These are phyloP conservation scores for Aspergillus brunneoviolaceus DNA, from an alignment of 2,329 filamentous ascomycete genomes.

Conservation along the genomic window DNA sequence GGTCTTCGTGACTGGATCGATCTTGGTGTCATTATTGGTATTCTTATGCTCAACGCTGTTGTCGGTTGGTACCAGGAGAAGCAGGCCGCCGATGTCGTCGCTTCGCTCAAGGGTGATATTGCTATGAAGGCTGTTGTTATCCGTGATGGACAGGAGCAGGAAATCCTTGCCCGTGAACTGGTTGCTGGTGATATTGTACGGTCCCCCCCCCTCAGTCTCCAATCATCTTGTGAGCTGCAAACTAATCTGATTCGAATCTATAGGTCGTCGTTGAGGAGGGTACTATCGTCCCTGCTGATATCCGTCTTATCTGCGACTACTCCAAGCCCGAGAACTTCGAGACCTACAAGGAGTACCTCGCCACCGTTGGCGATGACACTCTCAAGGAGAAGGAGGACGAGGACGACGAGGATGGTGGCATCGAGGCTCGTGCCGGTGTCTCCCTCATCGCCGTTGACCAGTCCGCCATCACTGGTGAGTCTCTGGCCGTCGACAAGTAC, in stretches of 20 bases:
- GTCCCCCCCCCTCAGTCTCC: slow-evolving; percentile 8
- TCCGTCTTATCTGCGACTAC: slow-evolving; percentile 72
- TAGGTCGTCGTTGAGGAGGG: slow-evolving; percentile 71
- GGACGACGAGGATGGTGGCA: slow-evolving; percentile 55
- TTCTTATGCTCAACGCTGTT: slow-evolving; percentile 70
- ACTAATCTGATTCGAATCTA: slow-evolving; percentile 3
- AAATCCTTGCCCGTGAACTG: slow-evolving; percentile 69
- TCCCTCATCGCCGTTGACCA: slow-evolving; percentile 70
- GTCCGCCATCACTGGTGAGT: slow-evolving; percentile 79
- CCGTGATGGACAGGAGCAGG: slow-evolving; percentile 65
- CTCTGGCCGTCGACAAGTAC: slow-evolving; percentile 61
- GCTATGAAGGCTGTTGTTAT: slow-evolving; percentile 70
- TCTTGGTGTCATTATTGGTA: slow-evolving; percentile 74
- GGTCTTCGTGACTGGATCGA: slow-evolving; percentile 76
- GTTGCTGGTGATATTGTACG: slow-evolving; percentile 73
- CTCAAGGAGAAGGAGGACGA: slow-evolving; percentile 59
- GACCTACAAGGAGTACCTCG: slow-evolving; percentile 65
- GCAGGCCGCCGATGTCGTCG: slow-evolving; percentile 75
- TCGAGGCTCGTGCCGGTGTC: slow-evolving; percentile 62
- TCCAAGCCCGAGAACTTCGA: slow-evolving; percentile 65
- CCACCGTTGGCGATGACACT: slow-evolving; percentile 59
- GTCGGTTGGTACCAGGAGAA: slow-evolving; percentile 82
- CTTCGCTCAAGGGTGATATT: slow-evolving; percentile 73
- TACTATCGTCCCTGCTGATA: slow-evolving; percentile 67
- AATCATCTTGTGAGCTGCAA: not conserved